phyloP scores from a whole-genome alignment of 257 asterid genomes.

The Striga asiatica region DNA sequence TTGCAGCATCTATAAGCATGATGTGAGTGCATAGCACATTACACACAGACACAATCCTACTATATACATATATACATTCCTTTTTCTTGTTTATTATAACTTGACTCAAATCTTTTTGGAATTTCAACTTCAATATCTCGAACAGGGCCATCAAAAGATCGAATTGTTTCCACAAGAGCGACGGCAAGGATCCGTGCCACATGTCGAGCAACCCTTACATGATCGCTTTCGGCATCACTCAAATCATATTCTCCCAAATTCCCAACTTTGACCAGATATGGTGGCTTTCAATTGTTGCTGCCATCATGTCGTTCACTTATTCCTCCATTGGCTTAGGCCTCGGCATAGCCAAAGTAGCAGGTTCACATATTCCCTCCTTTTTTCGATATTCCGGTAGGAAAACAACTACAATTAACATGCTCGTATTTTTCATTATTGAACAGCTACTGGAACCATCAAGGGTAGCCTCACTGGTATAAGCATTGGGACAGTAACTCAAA shows the following conservation, averaged over 20 bases:
- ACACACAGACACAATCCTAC: too few relatives aligned
- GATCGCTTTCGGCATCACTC: slow-evolving; percentile 35
- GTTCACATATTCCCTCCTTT: slow-evolving; percentile 14
- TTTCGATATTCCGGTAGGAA: not conserved
- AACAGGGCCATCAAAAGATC: slow-evolving; percentile 38
- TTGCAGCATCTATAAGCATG: slow-evolving; percentile 50
- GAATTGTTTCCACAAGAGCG: slow-evolving; percentile 32
- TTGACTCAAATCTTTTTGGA: too few relatives aligned
- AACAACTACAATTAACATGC: not conserved
- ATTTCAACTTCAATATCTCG: too few relatives aligned
- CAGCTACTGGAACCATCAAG: slow-evolving; percentile 10
- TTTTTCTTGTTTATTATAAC: too few relatives aligned
- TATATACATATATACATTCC: too few relatives aligned
- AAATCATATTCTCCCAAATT: slow-evolving; percentile 36
- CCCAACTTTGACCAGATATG: slow-evolving; percentile 43
- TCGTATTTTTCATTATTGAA: not conserved
- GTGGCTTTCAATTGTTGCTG: slow-evolving; percentile 48
- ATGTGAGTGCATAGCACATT: slow-evolving; percentile 19
- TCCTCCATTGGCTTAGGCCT: slow-evolving; percentile 36
- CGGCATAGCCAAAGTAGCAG: slow-evolving; percentile 33
- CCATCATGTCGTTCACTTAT: slow-evolving; percentile 43
- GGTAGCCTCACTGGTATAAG: slow-evolving; percentile 41
- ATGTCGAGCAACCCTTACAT: slow-evolving; percentile 36
- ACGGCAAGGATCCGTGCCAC: slow-evolving; percentile 20
- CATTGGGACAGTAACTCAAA: slow-evolving; percentile 28